Evolutionary conservation across 2,329 filamentous ascomycete genomes (phyloP), one percentile per base, ranked within the genome.

Genomic region (Ophiostoma australiae): DNA sequence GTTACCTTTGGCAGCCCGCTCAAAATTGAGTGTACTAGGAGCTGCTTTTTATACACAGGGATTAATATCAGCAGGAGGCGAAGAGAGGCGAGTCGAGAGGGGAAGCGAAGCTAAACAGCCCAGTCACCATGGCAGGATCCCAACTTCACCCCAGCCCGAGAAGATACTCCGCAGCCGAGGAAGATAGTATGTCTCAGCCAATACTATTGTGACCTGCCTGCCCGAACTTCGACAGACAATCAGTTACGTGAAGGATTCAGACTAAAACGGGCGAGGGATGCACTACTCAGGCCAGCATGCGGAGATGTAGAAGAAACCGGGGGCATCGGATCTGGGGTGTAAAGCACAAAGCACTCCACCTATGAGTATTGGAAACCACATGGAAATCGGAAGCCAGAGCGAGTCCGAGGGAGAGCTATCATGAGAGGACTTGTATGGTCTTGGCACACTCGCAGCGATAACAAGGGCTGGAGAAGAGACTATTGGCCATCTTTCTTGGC

Each of bases 261-360:
- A 52, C 48, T 20, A 23, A 23, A 52, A 23, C n/a, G n/a, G 23
- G 23, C 23, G n/a, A 58, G 52, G n/a, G 23, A 58, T 27, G 10
- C 10, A 58, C 52, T 58, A 58, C 10, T 23, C 3, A 4, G n/a
- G 11, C 52, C 27, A 58, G 52, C 52, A 27, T 58, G 52, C 52
- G n/a, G 52, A 58, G 52, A 27, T 58, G 52, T 58, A 58, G 52
- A 58, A 58, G 52, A 58, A 58, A 11, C n/a, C 52, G n/a, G 48
- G 39, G 52, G 52, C 4, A 58, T 58, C 23, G n/a, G 52, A 58
- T 58, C 52, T 58, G 52, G 52, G 52, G 52, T 27, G 27, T 31
- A 31, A 31, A 31, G 10, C 13, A 39, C 37, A 31, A 31, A 31
- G 10, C 13, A 39, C 37, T 13, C 17, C 44, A 17, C 15, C 44